A percentile compares a stretch with the other conserved stretches of the same genome.
These are phyloP conservation scores for Leccinum disarticulatum DNA, from an alignment of 768 basidiomycete genomes.

Conservation along the genomic window DNA sequence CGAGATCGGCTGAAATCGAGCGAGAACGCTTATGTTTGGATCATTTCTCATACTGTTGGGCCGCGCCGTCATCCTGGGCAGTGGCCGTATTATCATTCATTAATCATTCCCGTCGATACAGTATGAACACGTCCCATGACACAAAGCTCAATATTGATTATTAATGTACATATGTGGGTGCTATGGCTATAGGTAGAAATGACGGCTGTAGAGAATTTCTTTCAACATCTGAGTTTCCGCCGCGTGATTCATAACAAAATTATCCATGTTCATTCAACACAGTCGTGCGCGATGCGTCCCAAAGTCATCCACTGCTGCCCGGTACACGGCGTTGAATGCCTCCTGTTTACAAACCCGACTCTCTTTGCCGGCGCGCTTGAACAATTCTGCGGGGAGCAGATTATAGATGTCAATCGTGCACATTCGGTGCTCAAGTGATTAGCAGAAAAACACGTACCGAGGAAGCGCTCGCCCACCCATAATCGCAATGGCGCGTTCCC, in stretches of 20 bases:
- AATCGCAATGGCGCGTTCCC: slow-evolving; percentile 67
- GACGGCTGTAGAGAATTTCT: not conserved
- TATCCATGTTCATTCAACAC: slow-evolving; percentile 7
- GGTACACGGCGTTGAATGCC: slow-evolving; percentile 39
- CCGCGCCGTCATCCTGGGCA: not conserved
- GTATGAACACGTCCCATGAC: not conserved
- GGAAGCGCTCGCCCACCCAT: slow-evolving; percentile 71
- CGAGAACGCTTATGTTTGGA: not conserved
- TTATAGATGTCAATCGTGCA: not conserved
- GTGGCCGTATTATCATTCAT: not conserved
- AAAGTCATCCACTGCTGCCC: slow-evolving; percentile 24
- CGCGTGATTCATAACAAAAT: not conserved
- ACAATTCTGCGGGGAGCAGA: slow-evolving; percentile 46
- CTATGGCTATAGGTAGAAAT: slow-evolving; percentile 12
- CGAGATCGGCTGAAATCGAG: slow-evolving; percentile 46
- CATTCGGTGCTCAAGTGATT: not conserved
- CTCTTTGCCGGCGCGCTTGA: slow-evolving; percentile 54
- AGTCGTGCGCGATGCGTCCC: slow-evolving; percentile 15
- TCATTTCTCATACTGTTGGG: not conserved
- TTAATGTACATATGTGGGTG: not conserved
- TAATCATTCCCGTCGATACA: not conserved
- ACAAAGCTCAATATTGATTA: not conserved
- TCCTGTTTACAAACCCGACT: slow-evolving; percentile 47
- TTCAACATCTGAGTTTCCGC: not conserved
- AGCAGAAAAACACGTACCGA: slow-evolving; percentile 42